These are phyloP conservation scores for Fistulinella prunicolor DNA, from an alignment of 768 basidiomycete genomes.

Conservation along the genomic window DNA sequence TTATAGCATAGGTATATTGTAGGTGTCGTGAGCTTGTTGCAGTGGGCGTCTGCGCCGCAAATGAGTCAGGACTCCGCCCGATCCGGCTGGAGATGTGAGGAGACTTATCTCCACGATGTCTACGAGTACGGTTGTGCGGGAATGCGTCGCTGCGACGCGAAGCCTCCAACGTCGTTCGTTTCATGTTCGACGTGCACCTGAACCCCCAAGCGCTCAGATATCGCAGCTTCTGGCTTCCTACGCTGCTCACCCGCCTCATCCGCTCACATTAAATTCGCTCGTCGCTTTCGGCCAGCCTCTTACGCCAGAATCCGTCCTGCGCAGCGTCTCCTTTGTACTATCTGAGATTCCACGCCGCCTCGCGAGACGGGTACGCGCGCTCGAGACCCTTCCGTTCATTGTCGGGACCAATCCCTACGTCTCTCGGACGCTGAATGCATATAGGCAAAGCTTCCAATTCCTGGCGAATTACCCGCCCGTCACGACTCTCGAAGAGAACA, in stretches of 20 bases:
- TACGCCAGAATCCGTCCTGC: slow-evolving; percentile 64
- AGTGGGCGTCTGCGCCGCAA: not conserved
- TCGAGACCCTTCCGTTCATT: slow-evolving; percentile 80
- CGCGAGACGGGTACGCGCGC: slow-evolving; percentile 67
- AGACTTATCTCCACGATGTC: slow-evolving; percentile 6
- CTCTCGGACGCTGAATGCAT: slow-evolving; percentile 63
- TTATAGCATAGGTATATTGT: slow-evolving; percentile 6
- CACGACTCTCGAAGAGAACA: slow-evolving; percentile 66
- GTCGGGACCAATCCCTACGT: slow-evolving; percentile 89
- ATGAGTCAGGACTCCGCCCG: too few relatives aligned
- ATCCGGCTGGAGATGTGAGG: not conserved
- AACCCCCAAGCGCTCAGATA: slow-evolving; percentile 50
- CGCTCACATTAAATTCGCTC: slow-evolving; percentile 68
- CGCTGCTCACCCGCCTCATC: slow-evolving; percentile 58
- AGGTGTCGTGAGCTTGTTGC: not conserved
- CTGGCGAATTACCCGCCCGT: slow-evolving; percentile 67
- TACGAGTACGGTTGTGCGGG: not conserved
- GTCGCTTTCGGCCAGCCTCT: slow-evolving; percentile 76
- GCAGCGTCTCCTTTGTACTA: slow-evolving; percentile 71
- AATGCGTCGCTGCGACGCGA: slow-evolving; percentile 1
- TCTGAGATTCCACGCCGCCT: slow-evolving; percentile 76
- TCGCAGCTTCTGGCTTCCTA: slow-evolving; percentile 61
- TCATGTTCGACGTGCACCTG: slow-evolving; percentile 42
- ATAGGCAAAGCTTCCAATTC: slow-evolving; percentile 66
- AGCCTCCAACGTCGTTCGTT: slow-evolving; percentile 14